These are phyloP conservation scores for Mallotus repandus DNA, from an alignment of 441 rosid genomes.

Conservation along the genomic window DNA sequence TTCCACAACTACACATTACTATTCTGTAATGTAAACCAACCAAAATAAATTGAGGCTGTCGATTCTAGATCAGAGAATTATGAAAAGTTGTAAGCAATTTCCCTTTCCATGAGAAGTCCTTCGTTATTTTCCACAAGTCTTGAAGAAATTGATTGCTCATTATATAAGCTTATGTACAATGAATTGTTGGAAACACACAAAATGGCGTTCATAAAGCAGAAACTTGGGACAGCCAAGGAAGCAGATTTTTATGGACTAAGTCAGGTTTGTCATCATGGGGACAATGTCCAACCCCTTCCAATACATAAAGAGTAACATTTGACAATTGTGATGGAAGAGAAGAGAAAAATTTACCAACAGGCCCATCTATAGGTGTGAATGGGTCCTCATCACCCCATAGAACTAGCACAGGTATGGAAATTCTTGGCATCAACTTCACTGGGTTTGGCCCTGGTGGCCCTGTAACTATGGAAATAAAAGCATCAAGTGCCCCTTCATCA, in stretches of 20 bases:
- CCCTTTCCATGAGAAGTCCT: no score
- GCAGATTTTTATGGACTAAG: slow-evolving; percentile 68
- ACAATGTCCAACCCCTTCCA: slow-evolving; percentile 89
- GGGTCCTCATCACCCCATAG: slow-evolving; percentile 91
- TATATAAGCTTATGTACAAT: neutral
- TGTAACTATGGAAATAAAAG: slow-evolving; percentile 79
- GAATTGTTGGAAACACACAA: neutral
- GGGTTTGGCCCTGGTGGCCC: slow-evolving; percentile 98
- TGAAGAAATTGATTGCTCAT: no score
- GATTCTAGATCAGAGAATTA: no score
- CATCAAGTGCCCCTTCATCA: slow-evolving; percentile 87
- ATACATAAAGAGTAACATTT: slow-evolving; percentile 56
- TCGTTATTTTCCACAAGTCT: no score
- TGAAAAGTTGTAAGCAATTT: no score
- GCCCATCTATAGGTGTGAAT: slow-evolving; percentile 83
- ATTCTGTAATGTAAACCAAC: no score
- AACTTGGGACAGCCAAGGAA: slow-evolving; percentile 74
- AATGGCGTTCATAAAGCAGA: slow-evolving; percentile 21
- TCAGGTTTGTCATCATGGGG: slow-evolving; percentile 89
- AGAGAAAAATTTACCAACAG: slow-evolving; percentile 79
- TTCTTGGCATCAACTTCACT: slow-evolving; percentile 54
- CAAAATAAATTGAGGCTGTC: no score
- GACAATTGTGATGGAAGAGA: slow-evolving; percentile 53
- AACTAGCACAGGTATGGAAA: slow-evolving; percentile 59
- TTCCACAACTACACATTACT: no score